Evolutionary conservation across 768 basidiomycete genomes (phyloP).

Genomic region (Suillus subluteus): DNA sequence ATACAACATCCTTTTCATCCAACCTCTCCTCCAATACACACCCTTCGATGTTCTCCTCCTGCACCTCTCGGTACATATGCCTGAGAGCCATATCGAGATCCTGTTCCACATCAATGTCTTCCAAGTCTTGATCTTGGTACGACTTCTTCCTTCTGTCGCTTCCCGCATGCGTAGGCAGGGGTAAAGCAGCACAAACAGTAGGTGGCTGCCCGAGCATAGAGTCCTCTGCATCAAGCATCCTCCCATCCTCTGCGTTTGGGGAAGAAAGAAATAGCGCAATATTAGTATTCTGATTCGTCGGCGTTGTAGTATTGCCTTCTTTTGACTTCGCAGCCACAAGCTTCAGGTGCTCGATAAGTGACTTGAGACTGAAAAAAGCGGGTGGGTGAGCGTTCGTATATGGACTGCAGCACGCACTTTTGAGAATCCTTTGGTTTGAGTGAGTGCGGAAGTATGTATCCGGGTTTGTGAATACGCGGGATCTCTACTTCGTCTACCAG

Average conservation of each 20-base stretch:
- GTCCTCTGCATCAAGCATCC: constrained; percentile 3
- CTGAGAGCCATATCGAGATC: constrained; percentile 37
- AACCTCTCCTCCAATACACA: constrained; percentile 59
- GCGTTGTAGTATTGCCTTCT: background rate
- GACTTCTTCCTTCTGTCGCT: background rate
- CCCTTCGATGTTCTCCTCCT: constrained; percentile 32
- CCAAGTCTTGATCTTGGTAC: constrained; percentile 8
- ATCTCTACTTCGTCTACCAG: constrained; percentile 54
- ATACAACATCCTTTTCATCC: constrained; percentile 49
- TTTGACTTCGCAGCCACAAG: background rate
- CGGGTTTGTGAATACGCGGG: constrained; percentile 53
- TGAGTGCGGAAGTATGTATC: constrained; percentile 24
- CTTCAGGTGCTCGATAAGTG: background rate
- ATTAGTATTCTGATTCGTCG: background rate
- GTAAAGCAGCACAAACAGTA: constrained; percentile 12
- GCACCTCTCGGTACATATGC: constrained; percentile 34
- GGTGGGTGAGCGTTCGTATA: background rate
- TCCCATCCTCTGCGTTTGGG: background rate
- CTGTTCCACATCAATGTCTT: constrained; percentile 12
- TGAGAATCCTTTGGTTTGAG: too few species aligned
- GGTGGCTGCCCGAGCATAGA: constrained; percentile 31
- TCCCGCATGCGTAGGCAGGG: too few species aligned
- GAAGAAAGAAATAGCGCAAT: background rate
- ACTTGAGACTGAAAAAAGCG: background rate
- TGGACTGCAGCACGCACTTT: background rate